Base-by-base conservation (phyloP, 495 filamentous ascomycete genomes). In the Neurospora sp. region DNA sequence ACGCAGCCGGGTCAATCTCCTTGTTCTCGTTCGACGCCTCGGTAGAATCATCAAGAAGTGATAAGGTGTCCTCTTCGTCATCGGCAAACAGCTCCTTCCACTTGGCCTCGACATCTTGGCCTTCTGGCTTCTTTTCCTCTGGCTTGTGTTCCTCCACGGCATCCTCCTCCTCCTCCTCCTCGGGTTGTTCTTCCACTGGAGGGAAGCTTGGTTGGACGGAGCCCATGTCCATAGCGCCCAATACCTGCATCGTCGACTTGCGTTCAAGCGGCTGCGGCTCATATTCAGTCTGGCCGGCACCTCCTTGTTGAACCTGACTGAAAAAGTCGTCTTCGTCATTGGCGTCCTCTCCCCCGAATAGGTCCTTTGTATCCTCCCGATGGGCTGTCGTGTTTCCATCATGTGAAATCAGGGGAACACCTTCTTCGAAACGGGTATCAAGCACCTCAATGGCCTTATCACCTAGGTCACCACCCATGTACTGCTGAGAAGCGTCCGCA, bases 41-140 rank as follows among this genome's bases (percentile, higher is more conserved):
- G 0, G 53, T 66, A 18, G 79, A 75, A 16, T 85, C 83, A 18
- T 85, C 78, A 14, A 80, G 76, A 18, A 84, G 77, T 70, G 90
- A 88, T 7, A 90, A 87, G 66, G 92, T 92, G 68, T 91, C 87
- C 53, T 94, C 84, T 71, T 95, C 93, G 75, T 96, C 94, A 48
- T 89, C 91, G 40, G 82, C 91, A 75, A 98, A 85, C 73, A 92
- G 92, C 59, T 90, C 92, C 76, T 93, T 85, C 96, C 96, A 98
- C 74, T 90, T 88, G 3, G 91, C 92, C 68, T 91, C 91, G 8
- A 96, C 81, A 75, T 96, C 91, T 39, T 79, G 76, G 1, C 68
- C 72, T 16, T 39, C 48, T 35, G 27, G 53, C 27, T 66, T 66
- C 59, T 76, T 80, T 41, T 76, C 73, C 39, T 80, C 76, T 22